A percentile compares a stretch with the other conserved stretches of the same genome.
Evolutionary conservation across 2,329 filamentous ascomycete species (phyloP).

Genomic region (Penicillium sp.): DNA sequence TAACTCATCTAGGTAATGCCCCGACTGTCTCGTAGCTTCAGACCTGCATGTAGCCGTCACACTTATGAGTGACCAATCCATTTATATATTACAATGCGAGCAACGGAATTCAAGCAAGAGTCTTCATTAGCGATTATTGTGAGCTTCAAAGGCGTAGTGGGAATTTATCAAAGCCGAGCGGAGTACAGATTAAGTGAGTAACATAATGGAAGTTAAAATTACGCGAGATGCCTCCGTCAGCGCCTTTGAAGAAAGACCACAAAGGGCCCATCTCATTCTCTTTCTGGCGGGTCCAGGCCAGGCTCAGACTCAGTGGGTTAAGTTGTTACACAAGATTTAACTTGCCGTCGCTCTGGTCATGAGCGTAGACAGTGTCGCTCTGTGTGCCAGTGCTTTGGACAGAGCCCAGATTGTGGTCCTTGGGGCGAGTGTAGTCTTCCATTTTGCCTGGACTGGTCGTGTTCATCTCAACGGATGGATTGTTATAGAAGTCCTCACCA

Average conservation of each 20-base stretch:
- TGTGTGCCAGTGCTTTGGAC: background rate
- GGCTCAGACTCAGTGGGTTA: background rate
- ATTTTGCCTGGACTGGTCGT: slow-evolving; percentile 14
- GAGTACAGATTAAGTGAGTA: background rate
- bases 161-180: background rate
- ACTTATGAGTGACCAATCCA: background rate
- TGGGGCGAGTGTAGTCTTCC: background rate
- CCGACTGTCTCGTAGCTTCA: too few species aligned
- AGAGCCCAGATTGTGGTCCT: background rate
- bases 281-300: background rate
- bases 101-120: background rate
- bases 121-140: background rate
- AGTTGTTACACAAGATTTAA: background rate
- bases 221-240: background rate
- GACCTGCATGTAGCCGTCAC: background rate
- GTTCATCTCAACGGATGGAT: background rate
- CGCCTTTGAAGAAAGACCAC: background rate
- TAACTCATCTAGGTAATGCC: too few species aligned
- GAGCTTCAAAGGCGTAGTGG: background rate
- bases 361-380: background rate
- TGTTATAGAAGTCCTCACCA: slow-evolving; percentile 52
- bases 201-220: background rate
- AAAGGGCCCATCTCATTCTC: too few species aligned
- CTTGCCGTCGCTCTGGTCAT: background rate
- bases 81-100: too few species aligned